Base-by-base conservation (phyloP, 2,329 filamentous ascomycete species). In the Chaetoscypha palmicola region DNA sequence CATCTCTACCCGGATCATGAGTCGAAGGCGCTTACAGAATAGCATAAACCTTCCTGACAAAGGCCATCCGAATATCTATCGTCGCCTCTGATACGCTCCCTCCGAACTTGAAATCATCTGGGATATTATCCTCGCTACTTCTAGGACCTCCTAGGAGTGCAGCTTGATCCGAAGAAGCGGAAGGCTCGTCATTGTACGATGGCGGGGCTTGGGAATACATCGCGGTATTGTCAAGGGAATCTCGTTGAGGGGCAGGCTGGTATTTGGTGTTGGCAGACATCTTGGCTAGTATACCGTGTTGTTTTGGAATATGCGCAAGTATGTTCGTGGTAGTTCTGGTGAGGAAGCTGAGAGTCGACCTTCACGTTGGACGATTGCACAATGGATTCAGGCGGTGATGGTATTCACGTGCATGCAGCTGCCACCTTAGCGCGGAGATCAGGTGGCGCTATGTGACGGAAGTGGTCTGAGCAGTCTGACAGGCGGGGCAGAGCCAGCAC, bases 61-160 rank as follows among this genome's bases (percentile, higher is more conserved):
- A 98, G 67, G 92, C 86, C 80, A 96, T 94, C 57, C 91, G 86
- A 63, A 98, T 95, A 60, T 94, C 89, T 62, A 97, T 74, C 16
- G 90, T 94, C 36, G 87, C 91, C 71, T 97, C 92, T 54, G 90
- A 83, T 47, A 97, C 90, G 14, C 83, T 88, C 50, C 89, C 90
- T 57, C 91, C 92, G 62, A 94, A 97, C 76, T 96, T 97, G 79
- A 97, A 97, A 67, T 97, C 91, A 70, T 97, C 91, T 1, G 91
- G 91, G 34, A 97, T 64, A 61, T 96, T 94, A 68, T 96, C 91
- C 62, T 90, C 80, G 66, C 90, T 90, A 62, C 74, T 76, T 58
- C 90, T 80, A 40, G 87, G 80, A 34, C 74, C 83, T 45, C 86
- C 76, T 31, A 85, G 72, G 17, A 76, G 69, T 10, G 68, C 67